Evolutionary conservation across 306 rosid genomes (phyloP), one percentile per base, ranked within the genome.

Genomic region (Quercus bicolor): DNA sequence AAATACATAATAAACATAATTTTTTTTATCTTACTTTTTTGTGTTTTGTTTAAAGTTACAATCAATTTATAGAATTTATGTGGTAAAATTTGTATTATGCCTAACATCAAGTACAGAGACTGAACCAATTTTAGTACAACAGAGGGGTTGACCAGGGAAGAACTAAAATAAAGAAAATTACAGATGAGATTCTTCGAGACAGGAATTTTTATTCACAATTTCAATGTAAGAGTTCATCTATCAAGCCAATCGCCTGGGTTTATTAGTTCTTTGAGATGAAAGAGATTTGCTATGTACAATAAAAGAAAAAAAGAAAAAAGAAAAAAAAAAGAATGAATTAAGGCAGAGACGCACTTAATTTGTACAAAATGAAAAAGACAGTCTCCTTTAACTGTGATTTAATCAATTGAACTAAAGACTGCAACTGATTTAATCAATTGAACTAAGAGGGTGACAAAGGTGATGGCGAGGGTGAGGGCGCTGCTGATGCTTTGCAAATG

Each of bases 401-500:
- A 71, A 66, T n/a, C 54, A 48, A 82, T 73, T 77, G 64, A 81
- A 33, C 78, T 77, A 86, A 68, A 37, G 11, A 37, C 45, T 72
- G 74, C 70, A 11, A 77, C 69, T 77, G 65, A 72, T 37, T 72
- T 73, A 71, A 66, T n/a, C 48, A 48, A 82, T 73, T 73, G 59
- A 81, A 33, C 78, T 79, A 86, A 68, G 84, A 56, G 73, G 93
- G 75, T 26, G 87, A 5, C 12, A 75, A 68, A 11, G 80, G 69
- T 24, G 89, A 60, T 23, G 78, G 75, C 56, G 82, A 65, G 24
- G 31, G 5, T 14, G 73, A 75, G 18, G 74, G 75, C 61, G 84
- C 84, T 52, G 80, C 89, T 2, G 94, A 76, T 34, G 94, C 91
- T 89, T 93, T 96, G 88, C 99, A 96, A 79, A 93, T 86, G 26